Evolutionary conservation across 805 yeast genomes (phyloP).

Genomic region (Yamadazyma kitorensis): DNA sequence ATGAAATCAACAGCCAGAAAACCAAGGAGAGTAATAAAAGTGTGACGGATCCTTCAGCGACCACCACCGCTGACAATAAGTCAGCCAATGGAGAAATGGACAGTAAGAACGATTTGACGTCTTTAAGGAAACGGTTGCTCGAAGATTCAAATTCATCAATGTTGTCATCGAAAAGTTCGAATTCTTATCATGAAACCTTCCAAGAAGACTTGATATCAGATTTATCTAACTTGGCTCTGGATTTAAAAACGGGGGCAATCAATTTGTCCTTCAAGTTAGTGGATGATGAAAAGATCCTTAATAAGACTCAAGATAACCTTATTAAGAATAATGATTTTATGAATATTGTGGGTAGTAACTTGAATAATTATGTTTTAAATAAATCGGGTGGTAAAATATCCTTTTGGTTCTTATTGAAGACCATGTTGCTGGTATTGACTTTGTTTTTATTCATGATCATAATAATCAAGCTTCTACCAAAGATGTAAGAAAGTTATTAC

Average conservation of each 20-base stretch:
- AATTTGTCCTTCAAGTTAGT: conserved; percentile 32
- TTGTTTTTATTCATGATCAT: conserved; percentile 31
- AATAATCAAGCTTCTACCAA: conserved; percentile 35
- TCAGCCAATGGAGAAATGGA: no score
- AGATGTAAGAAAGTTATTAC: conserved; percentile 20
- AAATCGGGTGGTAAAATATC: conserved; percentile 42
- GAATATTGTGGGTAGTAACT: conserved; percentile 31
- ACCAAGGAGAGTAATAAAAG: background rate
- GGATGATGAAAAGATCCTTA: conserved; percentile 33
- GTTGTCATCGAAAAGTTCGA: conserved; percentile 10
- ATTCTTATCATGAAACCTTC: conserved; percentile 39
- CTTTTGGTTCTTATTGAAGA: conserved; percentile 35
- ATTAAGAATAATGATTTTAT: conserved; percentile 27
- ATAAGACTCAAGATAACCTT: conserved; percentile 34
- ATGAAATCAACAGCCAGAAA: background rate
- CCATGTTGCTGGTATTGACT: conserved; percentile 22
- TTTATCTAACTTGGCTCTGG: conserved; percentile 45
- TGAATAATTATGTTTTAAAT: conserved; percentile 34
- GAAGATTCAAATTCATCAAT: conserved; percentile 3
- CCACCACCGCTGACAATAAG: no score
- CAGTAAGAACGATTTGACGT: background rate
- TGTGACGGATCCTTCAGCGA: no score
- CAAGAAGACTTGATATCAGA: conserved; percentile 52
- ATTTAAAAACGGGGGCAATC: conserved; percentile 47
- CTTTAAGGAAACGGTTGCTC: conserved; percentile 11